Conservation (phyloP, 352 stramenopile genomes). For the Phytophthora capsici region DNA sequence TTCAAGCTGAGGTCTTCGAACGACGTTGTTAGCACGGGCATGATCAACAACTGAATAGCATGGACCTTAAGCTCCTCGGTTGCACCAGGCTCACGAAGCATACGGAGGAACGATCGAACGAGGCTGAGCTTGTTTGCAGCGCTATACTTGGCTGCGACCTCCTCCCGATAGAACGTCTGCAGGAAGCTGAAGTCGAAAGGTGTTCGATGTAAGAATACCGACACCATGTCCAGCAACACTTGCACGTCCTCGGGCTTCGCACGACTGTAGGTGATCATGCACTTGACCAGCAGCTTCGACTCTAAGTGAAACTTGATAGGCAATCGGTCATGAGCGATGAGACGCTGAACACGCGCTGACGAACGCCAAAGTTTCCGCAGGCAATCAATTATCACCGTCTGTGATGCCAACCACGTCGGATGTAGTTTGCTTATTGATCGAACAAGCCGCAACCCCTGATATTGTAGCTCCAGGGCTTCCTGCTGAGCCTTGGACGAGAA, state of each 20-base stretch:
- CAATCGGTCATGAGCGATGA: slow-evolving; percentile 75
- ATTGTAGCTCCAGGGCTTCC: slow-evolving; percentile 94
- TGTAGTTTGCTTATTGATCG: slow-evolving; percentile 92
- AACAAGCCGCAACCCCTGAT: slow-evolving; percentile 94
- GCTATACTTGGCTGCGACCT: slow-evolving; percentile 77
- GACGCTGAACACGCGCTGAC: slow-evolving; percentile 75
- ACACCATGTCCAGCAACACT: slow-evolving; percentile 96
- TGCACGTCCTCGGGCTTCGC: slow-evolving; percentile 94
- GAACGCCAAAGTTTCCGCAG: slow-evolving; percentile 96
- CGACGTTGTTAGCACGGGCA: slow-evolving; percentile 90
- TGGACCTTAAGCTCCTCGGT: slow-evolving; percentile 93
- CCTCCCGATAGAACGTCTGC: slow-evolving; percentile 86
- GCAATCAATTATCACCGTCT: slow-evolving; percentile 91
- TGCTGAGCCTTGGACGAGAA: slow-evolving; percentile 84
- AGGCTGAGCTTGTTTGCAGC: slow-evolving; percentile 83
- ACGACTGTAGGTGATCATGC: slow-evolving; percentile 94
- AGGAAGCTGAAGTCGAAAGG: slow-evolving; percentile 96
- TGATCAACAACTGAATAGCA: slow-evolving; percentile 93
- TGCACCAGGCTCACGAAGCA: slow-evolving; percentile 74
- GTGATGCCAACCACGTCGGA: slow-evolving; percentile 85
- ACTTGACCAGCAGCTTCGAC: slow-evolving; percentile 94
- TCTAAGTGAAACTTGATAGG: slow-evolving; percentile 95
- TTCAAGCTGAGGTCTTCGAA: slow-evolving; percentile 83
- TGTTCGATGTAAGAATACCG: slow-evolving; percentile 94
- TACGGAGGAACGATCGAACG: slow-evolving; percentile 90